Evolutionary conservation across 2,329 filamentous ascomycete species (phyloP).

Genomic region (Xylariales sp.): DNA sequence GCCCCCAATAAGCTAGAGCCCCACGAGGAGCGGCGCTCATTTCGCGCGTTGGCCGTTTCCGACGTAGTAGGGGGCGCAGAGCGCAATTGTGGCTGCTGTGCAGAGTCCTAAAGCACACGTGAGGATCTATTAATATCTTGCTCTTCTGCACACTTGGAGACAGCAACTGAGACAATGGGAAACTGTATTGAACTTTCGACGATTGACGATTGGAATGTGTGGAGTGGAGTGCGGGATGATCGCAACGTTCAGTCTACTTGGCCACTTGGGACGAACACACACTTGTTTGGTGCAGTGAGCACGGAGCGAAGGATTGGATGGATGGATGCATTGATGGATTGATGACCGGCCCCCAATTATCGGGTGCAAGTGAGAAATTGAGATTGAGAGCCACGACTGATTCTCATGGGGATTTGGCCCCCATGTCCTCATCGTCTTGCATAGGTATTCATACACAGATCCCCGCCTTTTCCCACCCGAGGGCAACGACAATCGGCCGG

Average conservation of each 20-base stretch:
- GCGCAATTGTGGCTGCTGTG: slow-evolving; percentile 1
- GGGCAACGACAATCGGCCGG: background rate
- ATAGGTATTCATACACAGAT: no score
- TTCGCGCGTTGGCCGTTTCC: slow-evolving; percentile 8
- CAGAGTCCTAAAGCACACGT: slow-evolving; percentile 1
- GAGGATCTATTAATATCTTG: slow-evolving; percentile 8
- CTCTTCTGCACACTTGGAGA: background rate
- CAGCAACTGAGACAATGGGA: no score
- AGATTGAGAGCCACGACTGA: no score
- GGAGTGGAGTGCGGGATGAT: slow-evolving; percentile 1
- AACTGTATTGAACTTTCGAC: background rate
- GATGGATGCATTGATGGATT: background rate
- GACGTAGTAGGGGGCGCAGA: slow-evolving; percentile 6
- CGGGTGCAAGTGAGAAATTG: background rate
- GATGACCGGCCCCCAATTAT: background rate
- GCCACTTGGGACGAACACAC: slow-evolving; percentile 1
- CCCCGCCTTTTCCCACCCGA: background rate
- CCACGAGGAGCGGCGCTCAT: slow-evolving; percentile 10
- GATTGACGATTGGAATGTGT: background rate
- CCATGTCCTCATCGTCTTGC: no score
- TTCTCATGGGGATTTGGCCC: no score
- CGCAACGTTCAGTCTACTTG: background rate
- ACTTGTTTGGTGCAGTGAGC: background rate
- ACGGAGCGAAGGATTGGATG: background rate
- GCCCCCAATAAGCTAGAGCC: slow-evolving; percentile 7